Base-by-base conservation (phyloP, 768 basidiomycete genomes). In the Podaxis sp. region DNA sequence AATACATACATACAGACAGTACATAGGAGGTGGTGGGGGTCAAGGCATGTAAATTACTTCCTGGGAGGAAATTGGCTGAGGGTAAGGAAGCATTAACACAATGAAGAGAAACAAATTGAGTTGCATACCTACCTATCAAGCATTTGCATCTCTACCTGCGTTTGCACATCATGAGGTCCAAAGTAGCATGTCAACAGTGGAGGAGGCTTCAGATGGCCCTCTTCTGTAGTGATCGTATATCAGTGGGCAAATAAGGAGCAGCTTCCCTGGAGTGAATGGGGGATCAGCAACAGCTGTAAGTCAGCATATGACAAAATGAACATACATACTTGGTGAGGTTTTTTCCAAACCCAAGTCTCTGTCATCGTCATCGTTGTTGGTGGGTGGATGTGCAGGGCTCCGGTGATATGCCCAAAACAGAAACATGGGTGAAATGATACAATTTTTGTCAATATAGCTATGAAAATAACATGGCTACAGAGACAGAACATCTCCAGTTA, bases 111-210 rank as follows among this genome's bases (percentile, higher is more conserved):
- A 40, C 2, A 49, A 66, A 17, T 17, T 7, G 47, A 37, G 33
- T 0, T 7, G 70, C 85, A 25, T 66, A 93, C 90, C 83, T 68
- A 90, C 90, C 83, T 68, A 90, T 88, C 81, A 54, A 92, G 85
- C 75, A 85, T 84, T 1, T 76, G 61, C 58, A 90, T 70, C 22
- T 81, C 71, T 24, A 81, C 70, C 5, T 73, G 76, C 0, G 73
- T 79, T 70, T 92, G 90, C 9, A 74, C 70, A 40, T 75, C 80
- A 64, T 84, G 76, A 0, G 84, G 86, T 19, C 91, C 91, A 69
- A 94, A 81, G 29, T 78, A 81, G 68, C 91, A 93, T 4, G 75
- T 62, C 13, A 91, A 67, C 4, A 82, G 76, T 6, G 85, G 82
- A 24, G 88, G 81, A 9, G 82, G 81, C 54, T 76, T 75, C 24